Evolutionary conservation across 2,329 filamentous ascomycete genomes (phyloP), one percentile per base, ranked within the genome.

Genomic region (Neonectria coccinea): DNA sequence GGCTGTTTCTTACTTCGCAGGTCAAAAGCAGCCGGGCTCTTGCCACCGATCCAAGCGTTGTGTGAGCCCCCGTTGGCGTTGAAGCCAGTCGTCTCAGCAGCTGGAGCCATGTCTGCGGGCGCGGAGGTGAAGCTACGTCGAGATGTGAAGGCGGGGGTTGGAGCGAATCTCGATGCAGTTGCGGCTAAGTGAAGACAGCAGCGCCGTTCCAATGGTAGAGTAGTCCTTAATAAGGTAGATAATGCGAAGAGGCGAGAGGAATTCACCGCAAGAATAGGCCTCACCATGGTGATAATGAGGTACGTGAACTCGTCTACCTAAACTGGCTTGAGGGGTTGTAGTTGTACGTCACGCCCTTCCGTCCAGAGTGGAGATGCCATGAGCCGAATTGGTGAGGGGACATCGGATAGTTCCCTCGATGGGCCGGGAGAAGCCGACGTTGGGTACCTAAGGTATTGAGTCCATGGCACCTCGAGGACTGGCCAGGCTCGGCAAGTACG

Each of bases 1-100:
- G n/a, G 5, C 4, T 33, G 29, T 51, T 9, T 66, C 78, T 69
- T 69, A 82, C 80, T 82, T 64, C 80, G 73, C 29, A 82, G 68
- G 62, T 82, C 80, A 56, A 79, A 76, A 14, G 75, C 77, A 10
- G 79, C 79, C 9, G 79, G 70, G 22, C 80, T 78, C 39, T 78
- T 75, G 56, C 73, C 69, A 53, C 80, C 80, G 25, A 79, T 58
- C 80, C 79, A 81, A n/a, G 77, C 72, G 60, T 75, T 76, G 27
- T 72, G 70, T 31, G 64, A 54, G 33, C 64, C 64, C 41, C 70
- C 67, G 20, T 31, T 52, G 18, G 56, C 22, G 50, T 41, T 33
- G 7, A 47, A 9, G 50, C 31, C 39, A 3, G 57, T 31, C 22
- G 59, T 61, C 50, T 64, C 69, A 11, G 52, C 48, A 22, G 52